Evolutionary conservation across 176 grass and related monocot genomes (phyloP), one percentile per base, ranked within the genome.

Genomic region (Aechmea fasciata): DNA sequence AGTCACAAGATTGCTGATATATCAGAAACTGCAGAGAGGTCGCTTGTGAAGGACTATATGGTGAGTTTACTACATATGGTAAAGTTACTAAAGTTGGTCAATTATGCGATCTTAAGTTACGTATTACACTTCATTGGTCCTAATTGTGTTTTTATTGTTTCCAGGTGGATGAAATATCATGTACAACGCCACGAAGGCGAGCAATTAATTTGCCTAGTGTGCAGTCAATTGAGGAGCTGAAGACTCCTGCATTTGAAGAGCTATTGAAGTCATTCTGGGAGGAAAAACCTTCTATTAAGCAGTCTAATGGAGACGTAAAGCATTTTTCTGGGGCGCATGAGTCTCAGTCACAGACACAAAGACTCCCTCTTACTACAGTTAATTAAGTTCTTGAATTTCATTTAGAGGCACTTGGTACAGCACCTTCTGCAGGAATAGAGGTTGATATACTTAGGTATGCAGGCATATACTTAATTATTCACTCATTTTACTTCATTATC

Each of bases 131-230:
- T 9, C 65, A 8, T 4, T 64, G 29, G 1, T 72, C 17, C 47
- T 19, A 55, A 63, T 23, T 50, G 11, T 14, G 33, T 61, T 75
- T 71, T 20, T 1, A 18, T 65, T 55, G 52, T 15, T 29, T 20
- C 5, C 72, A 96, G 87, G 82, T 88, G 76, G 91, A 96, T 53
- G 87, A 81, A 71, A 71, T 77, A 10, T 82, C 87, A 67, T 91
- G 87, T 83, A 85, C 79, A 54, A 91, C 87, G 70, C 84, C 77
- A 62, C 78, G 47, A 69, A 77, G 70, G 71, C 77, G 64, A 51
- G 48, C 51, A 41, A 81, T 87, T 10, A 77, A 74, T 72, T 52
- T 91, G 48, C 87, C 84, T 15, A 90, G 77, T 61, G 52, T 61
- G 12, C 62, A 82, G 69, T 83, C 79, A 11, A 96, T 96, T 0